phyloP scores from a whole-genome alignment of 352 stramenopile species.

The Phytophthora sp. region DNA sequence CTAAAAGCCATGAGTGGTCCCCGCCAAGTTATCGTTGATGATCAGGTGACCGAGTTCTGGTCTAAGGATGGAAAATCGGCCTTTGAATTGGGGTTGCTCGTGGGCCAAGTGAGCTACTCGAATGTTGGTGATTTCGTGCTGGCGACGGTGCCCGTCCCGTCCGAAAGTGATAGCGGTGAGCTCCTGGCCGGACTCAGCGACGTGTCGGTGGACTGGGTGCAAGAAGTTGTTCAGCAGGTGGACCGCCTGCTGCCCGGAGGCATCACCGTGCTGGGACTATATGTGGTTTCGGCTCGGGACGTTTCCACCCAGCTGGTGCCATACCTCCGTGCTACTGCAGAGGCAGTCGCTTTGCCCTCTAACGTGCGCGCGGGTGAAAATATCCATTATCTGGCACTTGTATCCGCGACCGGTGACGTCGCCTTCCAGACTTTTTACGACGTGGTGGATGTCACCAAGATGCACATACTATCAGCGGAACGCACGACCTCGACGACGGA shows the following conservation, averaged over 20 bases:
- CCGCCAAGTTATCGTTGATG: slow-evolving; percentile 43
- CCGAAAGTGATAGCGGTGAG: slow-evolving; percentile 49
- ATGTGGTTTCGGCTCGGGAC: slow-evolving; percentile 50
- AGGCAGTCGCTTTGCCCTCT: slow-evolving; percentile 34
- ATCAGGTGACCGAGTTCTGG: slow-evolving; percentile 36
- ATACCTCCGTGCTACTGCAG: slow-evolving; percentile 59
- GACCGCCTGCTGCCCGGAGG: slow-evolving; percentile 70
- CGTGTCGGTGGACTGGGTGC: slow-evolving; percentile 69
- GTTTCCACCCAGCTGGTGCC: slow-evolving; percentile 45
- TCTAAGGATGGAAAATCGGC: slow-evolving; percentile 6
- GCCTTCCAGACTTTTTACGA: slow-evolving; percentile 37
- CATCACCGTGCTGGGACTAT: slow-evolving; percentile 59
- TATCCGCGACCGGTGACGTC: slow-evolving; percentile 27
- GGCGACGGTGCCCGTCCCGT: slow-evolving; percentile 52
- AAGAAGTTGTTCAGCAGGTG: slow-evolving; percentile 73
- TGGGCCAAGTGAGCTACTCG: slow-evolving; percentile 56
- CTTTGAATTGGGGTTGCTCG: slow-evolving; percentile 69
- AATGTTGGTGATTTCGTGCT: slow-evolving; percentile 51
- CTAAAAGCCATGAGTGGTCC: slow-evolving; percentile 30
- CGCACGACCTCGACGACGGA: slow-evolving; percentile 28
- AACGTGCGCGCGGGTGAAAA: slow-evolving; percentile 24
- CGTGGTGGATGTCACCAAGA: slow-evolving; percentile 50
- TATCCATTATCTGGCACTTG: slow-evolving; percentile 56
- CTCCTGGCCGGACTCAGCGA: slow-evolving; percentile 45
- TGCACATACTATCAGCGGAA: slow-evolving; percentile 32